A percentile compares a stretch with the other conserved stretches of the same genome.
phyloP scores from a whole-genome alignment of 2,329 filamentous ascomycete species.

The Paecilomyces fulvus region DNA sequence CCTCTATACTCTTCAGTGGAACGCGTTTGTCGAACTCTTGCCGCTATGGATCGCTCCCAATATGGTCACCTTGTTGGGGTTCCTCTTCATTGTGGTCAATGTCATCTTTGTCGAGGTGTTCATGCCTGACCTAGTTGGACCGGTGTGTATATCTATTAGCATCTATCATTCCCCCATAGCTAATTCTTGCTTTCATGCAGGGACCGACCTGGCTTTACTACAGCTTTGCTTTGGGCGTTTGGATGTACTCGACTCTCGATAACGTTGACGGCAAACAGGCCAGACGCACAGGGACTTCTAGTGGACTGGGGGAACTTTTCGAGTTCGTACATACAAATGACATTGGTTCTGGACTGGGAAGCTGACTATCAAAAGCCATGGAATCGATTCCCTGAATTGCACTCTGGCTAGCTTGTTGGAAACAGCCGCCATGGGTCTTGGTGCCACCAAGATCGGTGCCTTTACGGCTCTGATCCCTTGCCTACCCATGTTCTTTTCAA shows the following conservation, averaged over 20 bases:
- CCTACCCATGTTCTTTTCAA: constrained; percentile 98
- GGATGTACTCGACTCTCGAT: constrained; percentile 98
- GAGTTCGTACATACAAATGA: constrained; percentile 48
- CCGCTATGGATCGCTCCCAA: constrained; percentile 97
- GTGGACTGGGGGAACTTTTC: constrained; percentile 89
- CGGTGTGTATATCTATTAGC: constrained; percentile 47
- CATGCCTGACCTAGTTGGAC: constrained; percentile 84
- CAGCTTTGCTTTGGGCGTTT: constrained; percentile 89
- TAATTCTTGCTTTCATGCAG: constrained; percentile 34
- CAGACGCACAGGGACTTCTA: constrained; percentile 86
- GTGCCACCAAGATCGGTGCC: constrained; percentile 72
- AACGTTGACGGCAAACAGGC: constrained; percentile 99
- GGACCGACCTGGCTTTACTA: constrained; percentile 89
- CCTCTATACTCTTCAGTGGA: constrained; percentile 60
- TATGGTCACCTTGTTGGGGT: constrained; percentile 91
- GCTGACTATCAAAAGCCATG: constrained; percentile 52
- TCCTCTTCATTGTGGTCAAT: constrained; percentile 87
- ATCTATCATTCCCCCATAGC: constrained; percentile 1
- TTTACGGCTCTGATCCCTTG: constrained; percentile 89
- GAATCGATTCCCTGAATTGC: constrained; percentile 96
- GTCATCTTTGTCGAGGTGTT: constrained; percentile 65
- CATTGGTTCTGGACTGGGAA: constrained; percentile 5
- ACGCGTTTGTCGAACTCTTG: constrained; percentile 82
- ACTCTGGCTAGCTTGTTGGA: constrained; percentile 85
- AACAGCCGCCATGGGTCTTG: constrained; percentile 86